Conservation (phyloP, 768 basidiomycete species). For the Agrocybe pediades region DNA sequence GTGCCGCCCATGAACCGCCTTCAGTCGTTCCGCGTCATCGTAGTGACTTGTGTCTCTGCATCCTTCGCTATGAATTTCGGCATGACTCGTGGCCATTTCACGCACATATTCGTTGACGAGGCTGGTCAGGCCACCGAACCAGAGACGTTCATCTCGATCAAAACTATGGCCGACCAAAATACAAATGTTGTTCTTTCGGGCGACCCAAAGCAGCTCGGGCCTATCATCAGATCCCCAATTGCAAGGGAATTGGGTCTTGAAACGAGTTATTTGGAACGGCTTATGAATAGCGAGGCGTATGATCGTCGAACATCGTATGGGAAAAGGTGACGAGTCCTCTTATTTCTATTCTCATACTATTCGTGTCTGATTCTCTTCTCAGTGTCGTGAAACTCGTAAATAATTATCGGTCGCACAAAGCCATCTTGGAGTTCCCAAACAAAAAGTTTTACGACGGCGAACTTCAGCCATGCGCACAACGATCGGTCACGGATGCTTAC, state of each 20-base stretch:
- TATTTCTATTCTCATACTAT: conserved; percentile 2
- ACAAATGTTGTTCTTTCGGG: conserved; percentile 69
- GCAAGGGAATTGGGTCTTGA: conserved; percentile 60
- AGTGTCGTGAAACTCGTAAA: conserved; percentile 65
- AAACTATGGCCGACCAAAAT: conserved; percentile 50
- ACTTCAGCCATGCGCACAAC: conserved; percentile 48
- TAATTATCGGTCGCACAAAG: conserved; percentile 66
- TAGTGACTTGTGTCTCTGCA: conserved; percentile 67
- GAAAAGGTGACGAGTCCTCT: conserved; percentile 12
- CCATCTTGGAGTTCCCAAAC: conserved; percentile 64
- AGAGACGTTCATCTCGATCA: conserved; percentile 63
- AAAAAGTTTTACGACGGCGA: conserved; percentile 59
- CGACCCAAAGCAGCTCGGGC: conserved; percentile 73
- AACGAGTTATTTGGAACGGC: conserved; percentile 61
- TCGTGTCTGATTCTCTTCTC: background rate
- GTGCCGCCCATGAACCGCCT: conserved; percentile 38
- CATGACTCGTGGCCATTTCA: conserved; percentile 60
- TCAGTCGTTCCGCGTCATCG: conserved; percentile 52
- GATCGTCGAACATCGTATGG: conserved; percentile 27
- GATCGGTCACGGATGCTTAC: conserved; percentile 38
- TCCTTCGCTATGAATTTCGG: conserved; percentile 58
- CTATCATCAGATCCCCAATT: conserved; percentile 60
- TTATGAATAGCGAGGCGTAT: conserved; percentile 52
- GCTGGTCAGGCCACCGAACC: conserved; percentile 76
- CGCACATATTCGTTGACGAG: conserved; percentile 72